Conservation (phyloP, 116 monocot genomes). For the Phalaenopsis hybrid region DNA sequence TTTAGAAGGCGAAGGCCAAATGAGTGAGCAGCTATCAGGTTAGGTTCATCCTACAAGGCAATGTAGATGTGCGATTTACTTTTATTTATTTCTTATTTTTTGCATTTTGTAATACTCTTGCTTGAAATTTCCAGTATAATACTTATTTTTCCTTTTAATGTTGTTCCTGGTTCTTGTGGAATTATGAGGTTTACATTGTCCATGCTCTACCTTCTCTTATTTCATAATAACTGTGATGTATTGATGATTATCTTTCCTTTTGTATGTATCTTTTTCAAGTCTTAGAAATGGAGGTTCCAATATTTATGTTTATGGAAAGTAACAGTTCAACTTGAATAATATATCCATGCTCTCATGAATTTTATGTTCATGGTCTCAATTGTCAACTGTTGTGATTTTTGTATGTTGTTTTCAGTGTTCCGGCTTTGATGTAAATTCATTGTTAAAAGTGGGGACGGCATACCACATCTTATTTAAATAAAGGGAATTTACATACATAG, state of each 20-base stretch:
- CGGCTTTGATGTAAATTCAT: no score
- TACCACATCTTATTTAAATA: no score
- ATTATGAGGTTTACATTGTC: background rate
- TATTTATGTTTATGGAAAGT: no score
- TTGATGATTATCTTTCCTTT: background rate
- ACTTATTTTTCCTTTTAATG: background rate
- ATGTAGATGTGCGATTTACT: background rate
- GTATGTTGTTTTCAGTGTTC: no score
- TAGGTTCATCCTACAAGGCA: background rate
- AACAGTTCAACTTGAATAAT: no score
- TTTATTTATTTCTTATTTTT: slow-evolving; percentile 1
- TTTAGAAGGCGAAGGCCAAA: slow-evolving; percentile 49
- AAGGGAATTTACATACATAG: no score
- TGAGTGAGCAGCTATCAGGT: slow-evolving; percentile 6
- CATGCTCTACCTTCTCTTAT: background rate
- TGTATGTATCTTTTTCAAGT: background rate
- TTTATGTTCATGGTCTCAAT: no score
- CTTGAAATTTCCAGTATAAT: background rate
- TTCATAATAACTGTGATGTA: background rate
- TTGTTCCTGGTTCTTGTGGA: background rate
- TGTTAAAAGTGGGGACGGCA: no score
- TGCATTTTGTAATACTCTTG: background rate
- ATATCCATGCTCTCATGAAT: no score
- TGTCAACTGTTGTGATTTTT: no score
- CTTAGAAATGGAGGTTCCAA: background rate